These are phyloP conservation scores for Domatiomyces catenatus DNA, from an alignment of 2,329 filamentous ascomycete species.

Conservation along the genomic window DNA sequence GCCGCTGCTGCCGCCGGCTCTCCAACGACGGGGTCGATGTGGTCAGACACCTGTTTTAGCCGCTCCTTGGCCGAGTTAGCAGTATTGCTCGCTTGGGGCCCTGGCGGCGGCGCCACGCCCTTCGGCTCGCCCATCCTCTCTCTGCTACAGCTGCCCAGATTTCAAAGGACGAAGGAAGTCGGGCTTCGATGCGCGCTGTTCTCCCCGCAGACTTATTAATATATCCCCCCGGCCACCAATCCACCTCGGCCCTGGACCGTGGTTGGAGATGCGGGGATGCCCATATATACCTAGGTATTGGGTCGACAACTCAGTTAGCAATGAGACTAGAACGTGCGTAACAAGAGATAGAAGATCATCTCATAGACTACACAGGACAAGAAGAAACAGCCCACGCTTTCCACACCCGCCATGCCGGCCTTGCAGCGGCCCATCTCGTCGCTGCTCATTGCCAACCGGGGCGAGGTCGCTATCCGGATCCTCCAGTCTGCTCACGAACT, in stretches of 20 bases:
- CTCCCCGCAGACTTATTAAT: no score
- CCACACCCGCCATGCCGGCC: constrained; percentile 4
- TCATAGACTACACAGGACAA: no score
- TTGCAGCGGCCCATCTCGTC: constrained; percentile 30
- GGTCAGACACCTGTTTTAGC: not conserved
- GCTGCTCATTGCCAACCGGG: constrained; percentile 40
- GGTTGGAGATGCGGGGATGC: no score
- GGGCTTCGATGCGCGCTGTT: no score
- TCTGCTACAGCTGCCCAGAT: not conserved
- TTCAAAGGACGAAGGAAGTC: not conserved
- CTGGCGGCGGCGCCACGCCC: no score
- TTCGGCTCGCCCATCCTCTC: not conserved
- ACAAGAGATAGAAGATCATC: no score
- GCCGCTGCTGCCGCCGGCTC: not conserved
- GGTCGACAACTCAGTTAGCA: no score
- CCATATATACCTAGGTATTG: no score
- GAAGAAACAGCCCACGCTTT: not conserved
- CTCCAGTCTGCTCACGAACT: constrained; percentile 45
- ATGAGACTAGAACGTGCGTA: no score
- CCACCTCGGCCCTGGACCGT: no score
- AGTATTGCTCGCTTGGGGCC: not conserved
- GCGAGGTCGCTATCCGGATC: constrained; percentile 49
- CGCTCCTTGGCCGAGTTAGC: not conserved
- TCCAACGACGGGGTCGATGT: not conserved
- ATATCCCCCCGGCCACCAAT: no score